A percentile compares a stretch with the other conserved stretches of the same genome.
Conservation (phyloP, 2,329 filamentous ascomycete genomes). For the Cytospora piceae region DNA sequence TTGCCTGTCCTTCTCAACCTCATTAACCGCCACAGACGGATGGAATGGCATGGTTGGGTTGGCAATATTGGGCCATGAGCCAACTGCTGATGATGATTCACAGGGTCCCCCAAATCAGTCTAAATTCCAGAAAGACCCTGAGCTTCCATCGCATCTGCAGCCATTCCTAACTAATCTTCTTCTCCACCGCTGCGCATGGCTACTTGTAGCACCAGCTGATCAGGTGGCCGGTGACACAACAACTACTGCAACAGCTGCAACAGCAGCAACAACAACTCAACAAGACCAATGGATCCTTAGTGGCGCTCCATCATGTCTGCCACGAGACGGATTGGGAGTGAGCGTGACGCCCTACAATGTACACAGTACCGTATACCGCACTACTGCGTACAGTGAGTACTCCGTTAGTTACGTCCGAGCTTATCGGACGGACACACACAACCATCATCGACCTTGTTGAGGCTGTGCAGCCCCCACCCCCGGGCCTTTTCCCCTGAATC, state of each 20-base stretch:
- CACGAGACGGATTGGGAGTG: constrained; percentile 19
- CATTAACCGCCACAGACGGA: not conserved
- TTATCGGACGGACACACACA: not conserved
- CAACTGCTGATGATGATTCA: not conserved
- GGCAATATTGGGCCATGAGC: not conserved
- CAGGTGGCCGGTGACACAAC: constrained; percentile 13
- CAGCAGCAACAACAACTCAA: constrained; percentile 1
- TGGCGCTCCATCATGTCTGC: constrained; percentile 22
- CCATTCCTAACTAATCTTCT: constrained; percentile 3
- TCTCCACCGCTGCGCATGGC: constrained; percentile 10
- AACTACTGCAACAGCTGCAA: not conserved
- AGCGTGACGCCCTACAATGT: constrained; percentile 23
- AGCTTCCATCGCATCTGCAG: constrained; percentile 25
- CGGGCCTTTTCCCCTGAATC: constrained; percentile 20
- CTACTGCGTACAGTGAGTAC: constrained; percentile 13
- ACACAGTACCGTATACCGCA: constrained; percentile 9
- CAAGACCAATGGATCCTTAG: constrained; percentile 16
- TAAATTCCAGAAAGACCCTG: constrained; percentile 27
- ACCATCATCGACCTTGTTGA: constrained; percentile 21
- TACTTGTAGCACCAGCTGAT: constrained; percentile 7
- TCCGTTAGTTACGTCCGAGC: not conserved
- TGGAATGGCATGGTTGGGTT: not conserved
- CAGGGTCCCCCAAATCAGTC: not conserved
- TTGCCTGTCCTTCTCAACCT: not conserved
- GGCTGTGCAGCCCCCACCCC: constrained; percentile 28